Evolutionary conservation across 768 basidiomycete species (phyloP).

Genomic region (Mycena amicta): DNA sequence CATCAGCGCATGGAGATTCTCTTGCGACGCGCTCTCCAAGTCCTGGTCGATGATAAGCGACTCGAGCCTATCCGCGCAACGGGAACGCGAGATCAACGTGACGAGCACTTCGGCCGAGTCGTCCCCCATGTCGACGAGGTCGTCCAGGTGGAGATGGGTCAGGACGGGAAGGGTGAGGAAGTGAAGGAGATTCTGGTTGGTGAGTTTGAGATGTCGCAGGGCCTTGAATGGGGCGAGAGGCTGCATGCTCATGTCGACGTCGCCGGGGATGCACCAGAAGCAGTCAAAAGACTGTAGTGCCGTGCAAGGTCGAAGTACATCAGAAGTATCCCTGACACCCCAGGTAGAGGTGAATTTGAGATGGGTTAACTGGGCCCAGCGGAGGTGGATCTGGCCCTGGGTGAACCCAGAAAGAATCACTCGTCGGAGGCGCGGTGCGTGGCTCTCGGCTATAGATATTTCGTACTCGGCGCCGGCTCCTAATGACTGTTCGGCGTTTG

Average conservation of each 20-base stretch:
- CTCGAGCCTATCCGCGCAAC: not conserved
- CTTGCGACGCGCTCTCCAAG: not conserved
- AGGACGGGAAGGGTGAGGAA: not conserved
- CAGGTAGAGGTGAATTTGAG: not conserved
- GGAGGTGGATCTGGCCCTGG: not conserved
- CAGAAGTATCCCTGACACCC: not conserved
- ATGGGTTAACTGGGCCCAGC: not conserved
- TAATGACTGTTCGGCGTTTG: not conserved
- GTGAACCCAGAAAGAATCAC: not conserved
- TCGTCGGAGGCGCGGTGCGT: not conserved
- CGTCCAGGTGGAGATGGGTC: not conserved
- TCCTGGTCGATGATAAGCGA: not conserved
- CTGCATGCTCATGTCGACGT: not conserved
- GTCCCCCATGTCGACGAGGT: not conserved
- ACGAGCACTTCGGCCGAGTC: not conserved
- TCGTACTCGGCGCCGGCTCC: not conserved
- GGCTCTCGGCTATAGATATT: not conserved
- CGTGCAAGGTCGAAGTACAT: not conserved
- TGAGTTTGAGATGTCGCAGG: not conserved
- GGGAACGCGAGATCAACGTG: not conserved
- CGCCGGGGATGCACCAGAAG: not conserved
- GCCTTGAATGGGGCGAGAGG: not conserved
- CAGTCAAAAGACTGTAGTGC: not conserved
- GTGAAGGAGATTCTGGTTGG: not conserved
- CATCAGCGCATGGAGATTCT: not conserved